A percentile compares a stretch with the other conserved stretches of the same genome.
Evolutionary conservation across 2,329 filamentous ascomycete species (phyloP).

Genomic region (Rugonectria rugulosa): DNA sequence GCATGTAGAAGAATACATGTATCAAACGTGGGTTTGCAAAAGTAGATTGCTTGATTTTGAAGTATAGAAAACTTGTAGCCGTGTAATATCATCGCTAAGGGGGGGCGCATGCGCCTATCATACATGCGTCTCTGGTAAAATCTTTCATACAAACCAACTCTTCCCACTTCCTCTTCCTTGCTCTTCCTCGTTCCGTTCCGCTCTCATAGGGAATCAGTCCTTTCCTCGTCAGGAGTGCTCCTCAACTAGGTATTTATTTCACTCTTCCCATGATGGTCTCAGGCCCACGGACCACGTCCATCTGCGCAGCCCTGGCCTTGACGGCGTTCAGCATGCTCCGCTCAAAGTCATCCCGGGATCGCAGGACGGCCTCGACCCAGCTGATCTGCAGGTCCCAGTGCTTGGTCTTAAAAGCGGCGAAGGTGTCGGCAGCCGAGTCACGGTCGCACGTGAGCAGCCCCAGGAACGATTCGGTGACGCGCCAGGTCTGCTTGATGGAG

Average conservation of each 20-base stretch:
- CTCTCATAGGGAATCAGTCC: too few relatives aligned
- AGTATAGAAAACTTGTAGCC: background rate
- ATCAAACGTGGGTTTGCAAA: too few relatives aligned
- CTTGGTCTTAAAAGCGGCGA: conserved; percentile 80
- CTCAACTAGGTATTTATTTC: conserved; percentile 66
- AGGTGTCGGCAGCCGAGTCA: conserved; percentile 76
- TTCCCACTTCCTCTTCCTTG: background rate
- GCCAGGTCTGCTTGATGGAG: conserved; percentile 89
- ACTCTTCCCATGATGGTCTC: conserved; percentile 97
- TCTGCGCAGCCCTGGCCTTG: conserved; percentile 86
- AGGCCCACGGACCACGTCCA: conserved; percentile 78
- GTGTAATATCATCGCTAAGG: conserved; percentile 15
- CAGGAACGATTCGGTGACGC: conserved; percentile 85
- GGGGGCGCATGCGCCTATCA: conserved; percentile 14
- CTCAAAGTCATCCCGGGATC: conserved; percentile 92
- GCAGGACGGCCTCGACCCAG: conserved; percentile 93
- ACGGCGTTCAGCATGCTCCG: conserved; percentile 86
- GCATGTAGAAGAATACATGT: too few relatives aligned
- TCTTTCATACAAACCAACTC: background rate
- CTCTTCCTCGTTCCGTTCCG: conserved; percentile 11
- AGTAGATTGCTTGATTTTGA: conserved; percentile 1
- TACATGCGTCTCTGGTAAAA: conserved; percentile 4
- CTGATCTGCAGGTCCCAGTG: conserved; percentile 96
- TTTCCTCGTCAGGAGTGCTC: too few relatives aligned
- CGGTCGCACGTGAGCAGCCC: conserved; percentile 81